A percentile compares a stretch with the other conserved stretches of the same genome.
These are phyloP conservation scores for Punica granatum DNA, from an alignment of 345 rosid genomes.

Conservation along the genomic window DNA sequence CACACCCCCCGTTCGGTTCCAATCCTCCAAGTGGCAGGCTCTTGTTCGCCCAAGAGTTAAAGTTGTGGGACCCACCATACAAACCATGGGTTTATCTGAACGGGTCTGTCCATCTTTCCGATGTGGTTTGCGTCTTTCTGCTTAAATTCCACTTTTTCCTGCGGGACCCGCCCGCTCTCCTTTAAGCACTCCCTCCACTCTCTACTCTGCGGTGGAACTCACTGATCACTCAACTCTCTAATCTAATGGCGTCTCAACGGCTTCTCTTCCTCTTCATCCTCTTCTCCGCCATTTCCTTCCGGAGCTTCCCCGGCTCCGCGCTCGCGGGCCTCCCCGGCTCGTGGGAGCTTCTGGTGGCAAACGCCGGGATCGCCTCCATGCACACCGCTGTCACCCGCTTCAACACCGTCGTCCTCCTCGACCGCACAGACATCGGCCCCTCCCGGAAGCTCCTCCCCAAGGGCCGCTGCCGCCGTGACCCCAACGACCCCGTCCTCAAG, in stretches of 20 bases:
- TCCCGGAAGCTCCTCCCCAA: constrained; percentile 43
- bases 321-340: constrained; percentile 64
- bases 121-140: too few species aligned
- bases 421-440: constrained; percentile 84
- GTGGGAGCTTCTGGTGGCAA: constrained; percentile 61
- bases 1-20: not conserved
- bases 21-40: not conserved
- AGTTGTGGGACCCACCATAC: too few species aligned
- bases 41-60: too few species aligned
- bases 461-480: constrained; percentile 57
- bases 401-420: constrained; percentile 85
- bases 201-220: not conserved
- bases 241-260: constrained; percentile 2
- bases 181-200: not conserved
- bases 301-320: not conserved
- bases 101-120: too few species aligned
- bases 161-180: not conserved
- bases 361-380: constrained; percentile 91
- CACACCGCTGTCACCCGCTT: constrained; percentile 94
- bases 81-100: too few species aligned
- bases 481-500: constrained; percentile 36
- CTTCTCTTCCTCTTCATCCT: constrained; percentile 9
- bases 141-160: not conserved
- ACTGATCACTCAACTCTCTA: not conserved
- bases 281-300: constrained; percentile 6